phyloP scores from a whole-genome alignment of 352 stramenopile genomes.

The Globisporangium paddicum region DNA sequence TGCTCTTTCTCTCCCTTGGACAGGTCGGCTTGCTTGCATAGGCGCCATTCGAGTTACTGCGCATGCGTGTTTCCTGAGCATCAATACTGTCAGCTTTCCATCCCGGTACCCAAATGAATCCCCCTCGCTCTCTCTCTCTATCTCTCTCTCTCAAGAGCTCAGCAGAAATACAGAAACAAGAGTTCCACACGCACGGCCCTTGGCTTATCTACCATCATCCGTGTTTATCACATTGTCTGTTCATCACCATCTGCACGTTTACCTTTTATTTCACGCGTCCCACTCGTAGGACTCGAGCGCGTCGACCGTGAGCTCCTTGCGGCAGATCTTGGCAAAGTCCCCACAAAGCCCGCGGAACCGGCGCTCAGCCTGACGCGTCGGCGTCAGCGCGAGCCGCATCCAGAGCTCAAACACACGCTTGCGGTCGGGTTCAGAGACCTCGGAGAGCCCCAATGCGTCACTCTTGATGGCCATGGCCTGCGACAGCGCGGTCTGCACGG shows the following conservation, averaged over 20 bases:
- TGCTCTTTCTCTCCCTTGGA: background rate
- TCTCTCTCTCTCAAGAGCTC: background rate
- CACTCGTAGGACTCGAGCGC: slow-evolving; percentile 47
- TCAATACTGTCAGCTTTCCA: background rate
- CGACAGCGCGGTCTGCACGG: slow-evolving; percentile 24
- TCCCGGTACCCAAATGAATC: background rate
- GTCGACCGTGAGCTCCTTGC: slow-evolving; percentile 58
- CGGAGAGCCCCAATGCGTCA: slow-evolving; percentile 33
- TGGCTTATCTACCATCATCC: background rate
- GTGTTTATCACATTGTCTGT: background rate
- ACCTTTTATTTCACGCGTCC: slow-evolving; percentile 15
- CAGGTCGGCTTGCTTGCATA: slow-evolving; percentile 51
- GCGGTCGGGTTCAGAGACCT: slow-evolving; percentile 35
- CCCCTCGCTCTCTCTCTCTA: too few relatives aligned
- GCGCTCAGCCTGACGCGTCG: slow-evolving; percentile 46
- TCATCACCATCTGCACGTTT: background rate
- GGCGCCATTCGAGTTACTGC: background rate
- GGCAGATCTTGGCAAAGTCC: slow-evolving; percentile 75
- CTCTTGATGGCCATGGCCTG: slow-evolving; percentile 25
- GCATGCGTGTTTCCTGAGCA: background rate
- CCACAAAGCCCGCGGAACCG: slow-evolving; percentile 54
- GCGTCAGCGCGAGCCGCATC: slow-evolving; percentile 44
- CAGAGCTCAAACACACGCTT: slow-evolving; percentile 53
- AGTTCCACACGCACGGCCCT: background rate
- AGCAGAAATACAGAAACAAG: background rate